Evolutionary conservation across 192 early-diverging fungal genomes (phyloP).

Genomic region (Backusella circina): DNA sequence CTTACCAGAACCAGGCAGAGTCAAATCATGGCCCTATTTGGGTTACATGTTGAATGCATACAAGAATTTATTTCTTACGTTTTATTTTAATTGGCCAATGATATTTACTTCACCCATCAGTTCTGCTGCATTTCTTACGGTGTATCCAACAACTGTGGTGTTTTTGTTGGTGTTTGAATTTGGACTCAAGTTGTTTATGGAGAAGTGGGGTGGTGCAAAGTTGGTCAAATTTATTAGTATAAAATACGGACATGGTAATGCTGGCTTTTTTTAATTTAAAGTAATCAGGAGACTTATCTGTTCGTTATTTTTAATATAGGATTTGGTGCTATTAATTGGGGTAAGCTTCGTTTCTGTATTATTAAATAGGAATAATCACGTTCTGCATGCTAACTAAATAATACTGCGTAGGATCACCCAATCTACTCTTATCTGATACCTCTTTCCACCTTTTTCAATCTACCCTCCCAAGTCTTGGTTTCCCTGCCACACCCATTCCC

Average conservation of each 20-base stretch:
- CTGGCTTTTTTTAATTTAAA: too few relatives aligned
- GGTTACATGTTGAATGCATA: conserved; percentile 14
- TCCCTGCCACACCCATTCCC: not conserved
- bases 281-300: too few relatives aligned
- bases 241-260: conserved; percentile 23
- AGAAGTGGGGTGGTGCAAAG: conserved; percentile 6
- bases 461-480: conserved; percentile 19
- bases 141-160: conserved; percentile 23
- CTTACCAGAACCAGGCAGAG: not conserved
- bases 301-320: conserved; percentile 2
- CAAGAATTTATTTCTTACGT: conserved; percentile 19
- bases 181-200: conserved; percentile 21
- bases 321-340: conserved; percentile 37
- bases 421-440: not conserved
- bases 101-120: conserved; percentile 23
- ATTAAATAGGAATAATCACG: not conserved
- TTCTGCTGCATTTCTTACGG: conserved; percentile 11
- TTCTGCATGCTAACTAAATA: not conserved
- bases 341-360: conserved; percentile 12
- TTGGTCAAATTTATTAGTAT: conserved; percentile 9
- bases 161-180: conserved; percentile 16
- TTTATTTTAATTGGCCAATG: conserved; percentile 33
- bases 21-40: not conserved
- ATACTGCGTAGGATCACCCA: not conserved
- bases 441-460: not conserved